phyloP scores from a whole-genome alignment of 208 protist species.

The Lotmaria passim region DNA sequence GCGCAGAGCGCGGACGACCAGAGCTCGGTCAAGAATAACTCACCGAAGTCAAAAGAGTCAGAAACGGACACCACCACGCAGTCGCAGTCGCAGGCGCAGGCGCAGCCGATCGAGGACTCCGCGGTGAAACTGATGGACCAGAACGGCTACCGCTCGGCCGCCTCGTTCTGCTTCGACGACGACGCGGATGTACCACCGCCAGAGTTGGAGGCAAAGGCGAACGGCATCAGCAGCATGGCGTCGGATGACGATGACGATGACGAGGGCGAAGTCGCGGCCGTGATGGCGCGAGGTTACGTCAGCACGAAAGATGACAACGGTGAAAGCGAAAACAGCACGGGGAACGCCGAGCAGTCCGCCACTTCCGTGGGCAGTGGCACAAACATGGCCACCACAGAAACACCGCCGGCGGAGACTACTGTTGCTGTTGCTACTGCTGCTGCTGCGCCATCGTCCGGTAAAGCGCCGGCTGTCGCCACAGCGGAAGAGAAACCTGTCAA shows the following conservation, averaged over 20 bases:
- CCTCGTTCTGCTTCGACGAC: constrained; percentile 22
- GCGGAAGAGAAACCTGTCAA: background rate
- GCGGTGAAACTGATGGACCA: background rate
- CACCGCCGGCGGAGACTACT: no score
- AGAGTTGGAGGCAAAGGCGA: background rate
- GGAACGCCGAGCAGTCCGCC: no score
- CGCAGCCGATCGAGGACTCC: background rate
- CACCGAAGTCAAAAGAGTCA: background rate
- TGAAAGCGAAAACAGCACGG: no score
- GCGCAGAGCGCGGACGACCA: background rate
- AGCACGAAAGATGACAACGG: background rate
- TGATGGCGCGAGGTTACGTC: background rate
- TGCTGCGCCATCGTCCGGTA: no score
- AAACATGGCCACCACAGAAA: no score
- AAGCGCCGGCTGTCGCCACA: no score
- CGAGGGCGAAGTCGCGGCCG: background rate
- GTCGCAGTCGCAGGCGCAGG: constrained; percentile 1
- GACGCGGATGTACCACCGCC: background rate
- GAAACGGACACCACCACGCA: background rate
- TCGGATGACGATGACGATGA: no score
- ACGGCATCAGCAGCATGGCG: background rate
- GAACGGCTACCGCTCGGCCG: constrained; percentile 29
- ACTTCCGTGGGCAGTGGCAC: no score
- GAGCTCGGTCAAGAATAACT: background rate
- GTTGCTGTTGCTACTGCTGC: no score